Conservation (phyloP, 805 yeast species). For the Allodekkera sacchari region DNA sequence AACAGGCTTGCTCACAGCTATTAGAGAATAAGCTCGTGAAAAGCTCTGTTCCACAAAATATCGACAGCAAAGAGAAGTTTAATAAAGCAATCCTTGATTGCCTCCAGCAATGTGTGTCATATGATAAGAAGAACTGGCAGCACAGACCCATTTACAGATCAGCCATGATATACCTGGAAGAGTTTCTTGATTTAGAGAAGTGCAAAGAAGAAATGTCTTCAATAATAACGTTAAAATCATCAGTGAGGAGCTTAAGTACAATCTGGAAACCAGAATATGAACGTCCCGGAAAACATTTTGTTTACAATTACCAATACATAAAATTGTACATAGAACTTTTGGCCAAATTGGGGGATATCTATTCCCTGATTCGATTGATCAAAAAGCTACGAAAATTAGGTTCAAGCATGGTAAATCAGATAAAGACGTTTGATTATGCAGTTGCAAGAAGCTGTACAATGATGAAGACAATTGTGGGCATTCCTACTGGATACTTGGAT, state of each 20-base stretch:
- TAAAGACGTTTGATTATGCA: conserved; percentile 58
- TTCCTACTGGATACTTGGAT: conserved; percentile 45
- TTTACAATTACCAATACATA: conserved; percentile 64
- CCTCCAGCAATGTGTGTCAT: conserved; percentile 36
- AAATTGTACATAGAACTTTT: conserved; percentile 52
- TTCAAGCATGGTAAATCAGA: conserved; percentile 62
- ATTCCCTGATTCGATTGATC: conserved; percentile 49
- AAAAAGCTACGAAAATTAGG: conserved; percentile 74
- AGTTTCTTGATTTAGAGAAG: conserved; percentile 38
- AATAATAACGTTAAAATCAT: conserved; percentile 57
- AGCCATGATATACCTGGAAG: conserved; percentile 53
- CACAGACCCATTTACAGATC: conserved; percentile 74
- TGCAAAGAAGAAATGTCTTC: conserved; percentile 61
- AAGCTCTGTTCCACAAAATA: conserved; percentile 6
- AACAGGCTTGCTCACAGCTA: conserved; percentile 29
- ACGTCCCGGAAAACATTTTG: conserved; percentile 88
- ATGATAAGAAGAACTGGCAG: conserved; percentile 87
- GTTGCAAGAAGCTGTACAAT: conserved; percentile 45
- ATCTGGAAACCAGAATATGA: conserved; percentile 94
- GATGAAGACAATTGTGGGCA: conserved; percentile 34
- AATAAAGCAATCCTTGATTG: conserved; percentile 34
- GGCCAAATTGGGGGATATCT: conserved; percentile 44
- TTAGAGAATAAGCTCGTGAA: too few species aligned
- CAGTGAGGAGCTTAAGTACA: conserved; percentile 62
- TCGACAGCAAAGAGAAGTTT: conserved; percentile 23